These are phyloP conservation scores for Dichotomocladium elegans DNA, from an alignment of 371 early-diverging fungal genomes.

Conservation along the genomic window DNA sequence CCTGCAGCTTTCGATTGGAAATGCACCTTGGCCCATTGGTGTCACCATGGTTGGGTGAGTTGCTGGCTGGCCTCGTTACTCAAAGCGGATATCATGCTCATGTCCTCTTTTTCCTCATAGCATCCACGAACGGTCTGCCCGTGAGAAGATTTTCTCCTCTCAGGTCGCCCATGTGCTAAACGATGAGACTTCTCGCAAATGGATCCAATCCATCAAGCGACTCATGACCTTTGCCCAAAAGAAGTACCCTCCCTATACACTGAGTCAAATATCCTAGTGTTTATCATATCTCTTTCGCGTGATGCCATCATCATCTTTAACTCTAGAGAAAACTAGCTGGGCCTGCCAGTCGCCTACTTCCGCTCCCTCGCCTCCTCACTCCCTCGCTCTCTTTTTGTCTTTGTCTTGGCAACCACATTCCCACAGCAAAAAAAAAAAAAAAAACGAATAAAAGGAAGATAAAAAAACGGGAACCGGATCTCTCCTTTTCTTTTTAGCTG, in stretches of 20 bases:
- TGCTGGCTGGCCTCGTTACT: no score
- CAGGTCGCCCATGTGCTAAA: slow-evolving; percentile 98
- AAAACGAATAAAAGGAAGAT: no score
- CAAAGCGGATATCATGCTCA: background rate
- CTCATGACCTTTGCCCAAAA: slow-evolving; percentile 93
- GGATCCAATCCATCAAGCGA: slow-evolving; percentile 97
- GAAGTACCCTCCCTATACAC: slow-evolving; percentile 85
- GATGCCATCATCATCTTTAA: no score
- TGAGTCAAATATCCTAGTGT: slow-evolving; percentile 52
- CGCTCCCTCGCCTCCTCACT: no score
- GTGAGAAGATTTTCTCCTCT: slow-evolving; percentile 92
- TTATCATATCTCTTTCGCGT: no score
- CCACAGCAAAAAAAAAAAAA: no score
- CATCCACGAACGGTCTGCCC: slow-evolving; percentile 96
- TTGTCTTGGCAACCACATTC: no score
- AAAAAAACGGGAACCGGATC: background rate
- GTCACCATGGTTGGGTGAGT: slow-evolving; percentile 79
- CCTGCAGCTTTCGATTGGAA: slow-evolving; percentile 92
- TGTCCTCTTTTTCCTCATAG: slow-evolving; percentile 34
- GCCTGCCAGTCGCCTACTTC: no score
- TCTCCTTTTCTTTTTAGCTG: background rate
- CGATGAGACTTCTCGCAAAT: slow-evolving; percentile 94
- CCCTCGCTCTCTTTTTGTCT: no score
- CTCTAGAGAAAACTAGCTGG: no score
- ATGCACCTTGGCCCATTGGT: slow-evolving; percentile 99